Evolutionary conservation across 345 rosid species (phyloP).

Genomic region (Populus simonii): DNA sequence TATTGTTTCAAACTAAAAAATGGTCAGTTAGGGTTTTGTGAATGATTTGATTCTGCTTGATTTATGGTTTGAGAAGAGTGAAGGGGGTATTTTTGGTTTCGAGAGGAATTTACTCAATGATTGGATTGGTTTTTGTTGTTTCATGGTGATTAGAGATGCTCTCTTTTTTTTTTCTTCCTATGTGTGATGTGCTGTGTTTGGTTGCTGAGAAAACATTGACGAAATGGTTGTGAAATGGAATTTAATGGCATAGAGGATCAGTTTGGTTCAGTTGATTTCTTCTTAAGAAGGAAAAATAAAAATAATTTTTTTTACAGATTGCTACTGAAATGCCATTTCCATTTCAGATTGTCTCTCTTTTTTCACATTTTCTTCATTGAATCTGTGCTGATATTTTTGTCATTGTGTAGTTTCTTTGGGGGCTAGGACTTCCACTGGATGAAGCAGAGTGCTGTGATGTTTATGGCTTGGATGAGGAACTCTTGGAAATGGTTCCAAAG

Average conservation of each 20-base stretch:
- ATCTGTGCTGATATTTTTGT: neutral
- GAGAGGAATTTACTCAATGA: neutral
- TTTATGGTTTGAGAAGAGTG: too few relatives aligned
- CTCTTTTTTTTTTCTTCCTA: neutral
- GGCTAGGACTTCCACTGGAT: conserved; percentile 62
- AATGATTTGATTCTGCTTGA: too few relatives aligned
- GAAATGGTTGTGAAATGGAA: neutral
- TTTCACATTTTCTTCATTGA: neutral
- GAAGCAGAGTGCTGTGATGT: conserved; percentile 88
- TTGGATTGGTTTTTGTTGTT: neutral
- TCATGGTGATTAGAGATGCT: neutral
- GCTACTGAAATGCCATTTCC: neutral
- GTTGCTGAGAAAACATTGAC: conserved; percentile 7
- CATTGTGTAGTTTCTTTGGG: conserved; percentile 70
- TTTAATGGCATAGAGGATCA: too few relatives aligned
- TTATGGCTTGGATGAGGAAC: conserved; percentile 83
- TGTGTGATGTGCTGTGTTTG: conserved; percentile 2
- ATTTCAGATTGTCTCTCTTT: neutral
- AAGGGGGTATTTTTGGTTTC: too few relatives aligned
- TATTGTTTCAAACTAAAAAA: too few relatives aligned
- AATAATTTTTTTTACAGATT: too few relatives aligned
- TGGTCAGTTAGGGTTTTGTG: too few relatives aligned
- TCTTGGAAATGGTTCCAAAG: conserved; percentile 79
- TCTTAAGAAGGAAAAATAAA: too few relatives aligned
- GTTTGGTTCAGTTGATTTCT: too few relatives aligned